Base-by-base conservation (phyloP, 2,329 filamentous ascomycete species). In the Epichloe coenophiala region DNA sequence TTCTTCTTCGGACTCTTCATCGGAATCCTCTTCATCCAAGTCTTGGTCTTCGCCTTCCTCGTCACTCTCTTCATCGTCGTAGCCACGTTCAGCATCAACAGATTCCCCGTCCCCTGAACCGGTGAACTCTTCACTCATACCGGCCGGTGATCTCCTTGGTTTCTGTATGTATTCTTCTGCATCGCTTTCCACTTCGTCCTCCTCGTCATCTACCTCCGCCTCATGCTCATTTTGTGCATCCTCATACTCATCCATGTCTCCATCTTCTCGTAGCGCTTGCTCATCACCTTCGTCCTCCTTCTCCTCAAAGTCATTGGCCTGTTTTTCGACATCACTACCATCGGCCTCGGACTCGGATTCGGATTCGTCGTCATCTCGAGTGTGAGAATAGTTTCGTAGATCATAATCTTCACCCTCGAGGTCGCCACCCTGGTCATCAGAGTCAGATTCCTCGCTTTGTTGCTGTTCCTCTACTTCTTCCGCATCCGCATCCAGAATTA, bases 371-470 rank as follows among this genome's bases (percentile, higher is more conserved):
- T 68, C 65, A 44, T 63, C 60, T 37, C 57, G 61, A 31, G 63
- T 56, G 40, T 56, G 54, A 44, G 61, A 61, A 49, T 65, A 66
- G 39, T 65, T 65, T 45, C 63, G 54, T 31, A 65, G 54, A 44
- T 66, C 63, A 27, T 66, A 65, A 50, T 66, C 64, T 35, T 66
- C 63, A 12, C 65, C 64, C 37, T 58, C 55, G 19, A 59, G 50
- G 15, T 65, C 62, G 1, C 59, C 58, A 17, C 57, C 60, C 47
- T 64, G 59, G 19, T 53, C 54, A 44, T 59, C 42, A 7, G 42
- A 53, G 36, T 21, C 35, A 33, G 40, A 48, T 31, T 9, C 55
- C 44, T 59, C 60, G 42, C 52, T n/a, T 39, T 40, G 4, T 35
- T 42, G 13, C 17, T 33, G n/a, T 21, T 44, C 33, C n/a, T 49